Evolutionary conservation across 176 grass and related monocot genomes (phyloP).

Genomic region (Rhipidocladum racemiflorum): DNA sequence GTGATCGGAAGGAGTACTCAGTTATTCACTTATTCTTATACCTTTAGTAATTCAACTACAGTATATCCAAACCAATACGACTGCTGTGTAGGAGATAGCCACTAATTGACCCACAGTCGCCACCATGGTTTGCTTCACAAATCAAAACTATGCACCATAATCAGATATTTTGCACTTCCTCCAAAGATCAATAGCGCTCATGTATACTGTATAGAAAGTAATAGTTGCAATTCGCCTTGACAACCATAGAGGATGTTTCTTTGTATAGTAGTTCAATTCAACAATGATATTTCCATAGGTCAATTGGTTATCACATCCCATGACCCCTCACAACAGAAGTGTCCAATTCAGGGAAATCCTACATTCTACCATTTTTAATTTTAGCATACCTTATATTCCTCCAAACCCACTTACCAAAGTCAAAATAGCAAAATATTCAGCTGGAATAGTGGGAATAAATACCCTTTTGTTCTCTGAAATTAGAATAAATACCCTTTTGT

Average conservation of each 20-base stretch:
- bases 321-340: neutral
- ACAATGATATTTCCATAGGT: neutral
- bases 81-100: neutral
- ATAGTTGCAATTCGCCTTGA: neutral
- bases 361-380: neutral
- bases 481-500: neutral
- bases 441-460: neutral
- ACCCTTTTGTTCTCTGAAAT: neutral
- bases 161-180: neutral
- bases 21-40: neutral
- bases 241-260: neutral
- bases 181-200: neutral
- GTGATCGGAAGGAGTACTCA: too few species aligned
- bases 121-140: neutral
- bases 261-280: neutral
- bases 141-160: neutral
- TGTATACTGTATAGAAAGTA: neutral
- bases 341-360: neutral
- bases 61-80: neutral
- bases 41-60: neutral
- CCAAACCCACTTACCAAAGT: neutral
- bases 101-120: neutral
- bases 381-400: conserved; percentile 19
- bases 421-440: neutral
- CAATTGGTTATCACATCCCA: neutral